Conservation (phyloP, 2,329 filamentous ascomycete genomes). For the Nemania serpens region DNA sequence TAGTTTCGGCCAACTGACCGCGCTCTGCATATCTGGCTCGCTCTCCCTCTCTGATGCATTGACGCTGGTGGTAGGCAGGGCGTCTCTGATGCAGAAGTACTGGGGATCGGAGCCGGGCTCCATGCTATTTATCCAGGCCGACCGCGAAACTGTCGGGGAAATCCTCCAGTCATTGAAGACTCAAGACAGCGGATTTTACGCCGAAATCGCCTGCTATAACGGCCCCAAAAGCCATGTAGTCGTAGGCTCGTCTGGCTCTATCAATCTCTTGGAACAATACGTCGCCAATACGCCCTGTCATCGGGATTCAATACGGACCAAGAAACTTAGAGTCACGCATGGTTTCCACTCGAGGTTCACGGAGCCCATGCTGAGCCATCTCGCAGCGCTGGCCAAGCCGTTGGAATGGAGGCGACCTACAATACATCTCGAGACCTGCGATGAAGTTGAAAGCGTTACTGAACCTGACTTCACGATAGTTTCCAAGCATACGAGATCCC, state of each 20-base stretch:
- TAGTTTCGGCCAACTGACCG: slow-evolving; percentile 49
- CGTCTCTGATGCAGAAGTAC: slow-evolving; percentile 29
- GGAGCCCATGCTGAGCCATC: slow-evolving; percentile 20
- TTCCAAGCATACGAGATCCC: slow-evolving; percentile 16
- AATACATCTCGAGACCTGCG: slow-evolving; percentile 13
- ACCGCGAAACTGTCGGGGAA: neutral
- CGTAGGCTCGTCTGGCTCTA: slow-evolving; percentile 9
- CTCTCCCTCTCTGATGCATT: slow-evolving; percentile 42
- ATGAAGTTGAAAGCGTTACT: slow-evolving; percentile 9
- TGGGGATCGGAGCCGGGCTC: slow-evolving; percentile 21
- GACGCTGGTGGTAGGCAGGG: slow-evolving; percentile 37
- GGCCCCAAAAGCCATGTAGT: slow-evolving; percentile 18
- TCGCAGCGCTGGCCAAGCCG: neutral
- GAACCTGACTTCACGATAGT: slow-evolving; percentile 15
- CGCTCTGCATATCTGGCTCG: slow-evolving; percentile 43
- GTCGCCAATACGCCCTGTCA: neutral
- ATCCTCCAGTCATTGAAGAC: slow-evolving; percentile 5
- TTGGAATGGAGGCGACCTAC: slow-evolving; percentile 11
- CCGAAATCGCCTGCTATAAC: slow-evolving; percentile 23
- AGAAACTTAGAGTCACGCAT: slow-evolving; percentile 17
- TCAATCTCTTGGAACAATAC: slow-evolving; percentile 5
- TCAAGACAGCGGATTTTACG: slow-evolving; percentile 2
- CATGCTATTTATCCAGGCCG: slow-evolving; percentile 16
- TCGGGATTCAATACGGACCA: slow-evolving; percentile 3
- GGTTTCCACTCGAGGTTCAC: slow-evolving; percentile 23